A percentile compares a stretch with the other conserved stretches of the same genome.
phyloP scores from a whole-genome alignment of 225 moss, liverwort and hornwort species.

The Physcomitrium patens region DNA sequence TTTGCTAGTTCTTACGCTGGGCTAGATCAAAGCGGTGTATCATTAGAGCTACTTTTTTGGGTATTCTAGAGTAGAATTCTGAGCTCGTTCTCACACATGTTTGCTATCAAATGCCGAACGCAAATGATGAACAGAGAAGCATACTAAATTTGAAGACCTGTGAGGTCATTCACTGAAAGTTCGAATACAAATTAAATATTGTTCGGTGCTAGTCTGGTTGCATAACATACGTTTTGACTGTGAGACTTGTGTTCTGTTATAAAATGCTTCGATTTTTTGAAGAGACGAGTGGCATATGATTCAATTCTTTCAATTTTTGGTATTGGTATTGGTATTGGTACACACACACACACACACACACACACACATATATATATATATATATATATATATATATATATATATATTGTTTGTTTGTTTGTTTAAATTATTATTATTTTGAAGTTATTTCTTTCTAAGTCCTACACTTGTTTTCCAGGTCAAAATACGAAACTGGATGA shows the following conservation, averaged over 20 bases:
- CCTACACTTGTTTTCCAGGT: slow-evolving; percentile 49
- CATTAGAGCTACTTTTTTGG: not conserved
- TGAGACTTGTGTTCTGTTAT: not conserved
- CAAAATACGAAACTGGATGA: slow-evolving; percentile 75
- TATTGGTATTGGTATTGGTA: too few species aligned
- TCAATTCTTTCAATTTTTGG: too few species aligned
- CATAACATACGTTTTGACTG: not conserved
- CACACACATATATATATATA: too few species aligned
- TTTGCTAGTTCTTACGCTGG: not conserved
- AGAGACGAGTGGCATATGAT: too few species aligned
- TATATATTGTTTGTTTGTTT: too few species aligned
- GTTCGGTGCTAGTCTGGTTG: not conserved
- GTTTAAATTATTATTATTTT: too few species aligned
- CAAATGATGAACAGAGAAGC: slow-evolving; percentile 17
- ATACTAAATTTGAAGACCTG: not conserved
- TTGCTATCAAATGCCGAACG: not conserved
- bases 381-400: too few species aligned
- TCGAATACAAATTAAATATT: not conserved
- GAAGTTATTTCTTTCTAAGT: not conserved
- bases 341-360: too few species aligned
- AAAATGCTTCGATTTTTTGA: not conserved
- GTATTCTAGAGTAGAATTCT: not conserved
- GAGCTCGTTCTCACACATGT: not conserved
- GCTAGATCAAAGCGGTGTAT: not conserved
- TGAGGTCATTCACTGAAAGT: slow-evolving; percentile 8